Percentiles rank a stretch among this genome's conserved stretches.
Conservation (phyloP, 805 yeast species). For the Candida chauliodis region DNA sequence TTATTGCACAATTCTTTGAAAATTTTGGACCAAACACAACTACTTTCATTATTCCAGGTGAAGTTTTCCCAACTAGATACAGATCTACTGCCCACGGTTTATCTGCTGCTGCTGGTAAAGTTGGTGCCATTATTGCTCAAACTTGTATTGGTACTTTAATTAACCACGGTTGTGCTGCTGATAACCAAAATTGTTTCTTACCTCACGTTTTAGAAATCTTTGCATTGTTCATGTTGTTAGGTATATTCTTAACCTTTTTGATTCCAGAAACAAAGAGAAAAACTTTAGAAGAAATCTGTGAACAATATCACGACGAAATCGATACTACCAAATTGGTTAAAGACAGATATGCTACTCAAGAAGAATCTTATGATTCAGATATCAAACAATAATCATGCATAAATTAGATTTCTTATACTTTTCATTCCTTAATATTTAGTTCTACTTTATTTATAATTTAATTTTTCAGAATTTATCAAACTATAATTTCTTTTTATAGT, state of each 20-base stretch:
- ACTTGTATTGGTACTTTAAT: slow-evolving; percentile 81
- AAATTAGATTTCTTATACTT: too few relatives aligned
- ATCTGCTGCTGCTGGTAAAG: slow-evolving; percentile 88
- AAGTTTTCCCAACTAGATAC: slow-evolving; percentile 89
- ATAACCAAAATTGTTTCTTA: slow-evolving; percentile 60
- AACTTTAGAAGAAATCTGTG: slow-evolving; percentile 82
- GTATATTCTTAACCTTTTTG: slow-evolving; percentile 60
- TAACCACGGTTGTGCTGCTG: slow-evolving; percentile 69
- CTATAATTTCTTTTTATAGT: background rate
- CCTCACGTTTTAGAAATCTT: slow-evolving; percentile 93
- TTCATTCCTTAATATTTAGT: slow-evolving; percentile 1
- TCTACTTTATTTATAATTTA: slow-evolving; percentile 2
- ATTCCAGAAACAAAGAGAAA: slow-evolving; percentile 90
- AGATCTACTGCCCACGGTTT: slow-evolving; percentile 95
- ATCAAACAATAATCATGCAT: slow-evolving; percentile 3
- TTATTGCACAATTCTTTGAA: slow-evolving; percentile 80
- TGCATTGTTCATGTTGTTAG: slow-evolving; percentile 86
- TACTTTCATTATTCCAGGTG: slow-evolving; percentile 89
- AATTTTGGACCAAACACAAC: slow-evolving; percentile 94
- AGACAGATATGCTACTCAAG: slow-evolving; percentile 36
- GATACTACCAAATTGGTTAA: slow-evolving; percentile 39
- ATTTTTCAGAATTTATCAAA: background rate
- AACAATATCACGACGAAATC: slow-evolving; percentile 78
- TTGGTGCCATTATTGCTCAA: slow-evolving; percentile 92
- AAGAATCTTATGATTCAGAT: slow-evolving; percentile 36